Percentiles rank a stretch among this genome's conserved stretches.
These are phyloP conservation scores for Apiotrichum brassicae DNA, from an alignment of 1,284 basidiomycete genomes.

Conservation along the genomic window DNA sequence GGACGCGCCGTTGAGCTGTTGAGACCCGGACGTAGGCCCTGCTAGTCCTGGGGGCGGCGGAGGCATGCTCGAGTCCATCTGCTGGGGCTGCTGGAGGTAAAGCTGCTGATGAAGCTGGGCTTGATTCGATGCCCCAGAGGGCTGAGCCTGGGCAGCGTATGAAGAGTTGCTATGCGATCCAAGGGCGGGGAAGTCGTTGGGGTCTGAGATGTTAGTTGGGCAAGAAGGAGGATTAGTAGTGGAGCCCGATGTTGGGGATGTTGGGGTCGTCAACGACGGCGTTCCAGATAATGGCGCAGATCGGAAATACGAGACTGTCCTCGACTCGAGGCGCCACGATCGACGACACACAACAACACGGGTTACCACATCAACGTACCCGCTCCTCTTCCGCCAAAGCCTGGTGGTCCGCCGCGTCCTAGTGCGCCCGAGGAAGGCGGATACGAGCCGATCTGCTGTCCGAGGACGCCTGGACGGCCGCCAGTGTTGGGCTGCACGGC, in stretches of 20 bases:
- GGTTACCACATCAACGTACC: slow-evolving; percentile 10
- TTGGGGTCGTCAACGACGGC: too few relatives aligned
- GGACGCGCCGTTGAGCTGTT: slow-evolving; percentile 28
- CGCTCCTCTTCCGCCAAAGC: slow-evolving; percentile 28
- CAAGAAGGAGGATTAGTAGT: too few relatives aligned
- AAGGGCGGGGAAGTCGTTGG: slow-evolving; percentile 43
- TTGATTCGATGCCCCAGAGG: slow-evolving; percentile 19
- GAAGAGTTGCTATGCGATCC: slow-evolving; percentile 33
- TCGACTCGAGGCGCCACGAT: too few relatives aligned
- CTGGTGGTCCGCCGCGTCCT: slow-evolving; percentile 37
- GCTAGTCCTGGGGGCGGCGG: slow-evolving; percentile 44
- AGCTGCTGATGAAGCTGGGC: slow-evolving; percentile 17
- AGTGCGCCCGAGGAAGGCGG: slow-evolving; percentile 16
- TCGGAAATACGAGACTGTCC: too few relatives aligned
- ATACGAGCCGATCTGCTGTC: slow-evolving; percentile 12
- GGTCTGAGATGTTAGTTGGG: slow-evolving; percentile 23
- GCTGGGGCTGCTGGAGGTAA: slow-evolving; percentile 25
- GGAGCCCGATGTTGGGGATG: too few relatives aligned
- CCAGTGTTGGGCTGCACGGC: slow-evolving; percentile 11
- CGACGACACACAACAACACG: too few relatives aligned
- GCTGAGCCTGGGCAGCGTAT: slow-evolving; percentile 37
- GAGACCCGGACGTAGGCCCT: slow-evolving; percentile 25
- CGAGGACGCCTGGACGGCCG: slow-evolving; percentile 1
- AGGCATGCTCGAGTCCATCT: slow-evolving; percentile 32
- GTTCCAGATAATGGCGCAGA: too few relatives aligned